Evolutionary conservation across 1,284 basidiomycete genomes (phyloP).

Genomic region (Caloboletus firmus): DNA sequence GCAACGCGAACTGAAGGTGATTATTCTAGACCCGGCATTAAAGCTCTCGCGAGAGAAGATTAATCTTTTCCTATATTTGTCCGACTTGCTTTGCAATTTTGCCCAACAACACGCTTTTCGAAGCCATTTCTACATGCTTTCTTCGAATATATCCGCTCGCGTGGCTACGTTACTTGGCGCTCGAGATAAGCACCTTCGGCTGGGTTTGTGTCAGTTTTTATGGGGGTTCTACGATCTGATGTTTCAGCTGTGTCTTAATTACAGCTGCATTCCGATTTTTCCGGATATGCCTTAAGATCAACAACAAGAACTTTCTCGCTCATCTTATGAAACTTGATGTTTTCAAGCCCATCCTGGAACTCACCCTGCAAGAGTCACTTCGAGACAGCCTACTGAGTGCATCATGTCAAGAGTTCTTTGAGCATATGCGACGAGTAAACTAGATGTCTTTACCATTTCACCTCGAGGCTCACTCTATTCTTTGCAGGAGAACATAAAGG

Average conservation of each 20-base stretch:
- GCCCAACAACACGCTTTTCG: conserved; percentile 86
- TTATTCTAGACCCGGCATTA: conserved; percentile 48
- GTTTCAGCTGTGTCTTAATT: conserved; percentile 9
- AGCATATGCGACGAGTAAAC: conserved; percentile 80
- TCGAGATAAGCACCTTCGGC: conserved; percentile 87
- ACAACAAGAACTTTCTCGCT: conserved; percentile 84
- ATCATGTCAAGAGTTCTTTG: conserved; percentile 94
- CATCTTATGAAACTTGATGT: conserved; percentile 87
- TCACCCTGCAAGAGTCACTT: conserved; percentile 78
- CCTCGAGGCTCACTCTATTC: conserved; percentile 4
- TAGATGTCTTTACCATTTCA: conserved; percentile 12
- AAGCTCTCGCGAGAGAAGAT: conserved; percentile 68
- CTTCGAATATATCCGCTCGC: conserved; percentile 70
- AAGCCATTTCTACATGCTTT: conserved; percentile 87
- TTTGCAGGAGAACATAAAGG: conserved; percentile 81
- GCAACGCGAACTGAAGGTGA: neutral
- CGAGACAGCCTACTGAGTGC: conserved; percentile 93
- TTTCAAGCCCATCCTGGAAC: conserved; percentile 78
- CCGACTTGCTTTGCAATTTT: conserved; percentile 90
- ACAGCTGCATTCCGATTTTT: conserved; percentile 90
- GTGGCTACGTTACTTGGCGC: conserved; percentile 79
- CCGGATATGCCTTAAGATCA: conserved; percentile 79
- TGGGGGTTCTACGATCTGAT: conserved; percentile 10
- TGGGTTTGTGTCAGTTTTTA: conserved; percentile 56
- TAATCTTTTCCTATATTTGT: conserved; percentile 79